These are phyloP conservation scores for Stagonosporopsis vannaccii DNA, from an alignment of 2,329 filamentous ascomycete species.

Conservation along the genomic window DNA sequence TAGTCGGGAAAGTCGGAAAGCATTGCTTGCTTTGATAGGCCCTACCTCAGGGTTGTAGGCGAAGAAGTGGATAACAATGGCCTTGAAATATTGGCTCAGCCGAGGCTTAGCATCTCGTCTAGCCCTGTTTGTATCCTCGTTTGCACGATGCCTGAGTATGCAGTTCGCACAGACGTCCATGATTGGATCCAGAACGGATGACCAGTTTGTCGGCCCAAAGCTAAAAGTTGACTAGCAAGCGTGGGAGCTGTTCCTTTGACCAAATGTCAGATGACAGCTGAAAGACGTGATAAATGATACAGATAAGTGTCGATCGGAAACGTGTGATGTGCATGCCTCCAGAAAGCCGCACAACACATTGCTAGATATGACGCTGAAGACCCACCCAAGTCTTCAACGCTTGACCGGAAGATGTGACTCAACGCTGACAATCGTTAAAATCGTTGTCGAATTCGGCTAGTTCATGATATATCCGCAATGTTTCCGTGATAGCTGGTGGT, in stretches of 20 bases:
- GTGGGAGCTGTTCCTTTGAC: too few species aligned
- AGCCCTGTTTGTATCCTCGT: not conserved
- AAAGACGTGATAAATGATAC: not conserved
- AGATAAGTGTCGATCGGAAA: too few species aligned
- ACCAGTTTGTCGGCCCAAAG: not conserved
- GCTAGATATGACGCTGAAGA: not conserved
- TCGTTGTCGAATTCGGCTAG: not conserved
- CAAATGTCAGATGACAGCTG: not conserved
- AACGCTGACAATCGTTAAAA: not conserved
- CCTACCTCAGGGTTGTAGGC: not conserved
- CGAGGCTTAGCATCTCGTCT: not conserved
- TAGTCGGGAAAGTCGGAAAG: not conserved
- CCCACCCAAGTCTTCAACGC: not conserved
- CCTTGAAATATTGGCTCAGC: not conserved
- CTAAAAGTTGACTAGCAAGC: not conserved
- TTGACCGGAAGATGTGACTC: not conserved
- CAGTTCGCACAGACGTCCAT: not conserved
- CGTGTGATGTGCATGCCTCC: too few species aligned
- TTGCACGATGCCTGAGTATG: not conserved
- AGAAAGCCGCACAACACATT: too few species aligned
- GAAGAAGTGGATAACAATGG: not conserved
- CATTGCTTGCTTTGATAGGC: not conserved
- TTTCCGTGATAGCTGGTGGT: not conserved
- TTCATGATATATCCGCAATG: not conserved
- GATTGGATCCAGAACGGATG: not conserved